Evolutionary conservation across 495 filamentous ascomycete species (phyloP).

Genomic region (Aspergillus bertholletiae): DNA sequence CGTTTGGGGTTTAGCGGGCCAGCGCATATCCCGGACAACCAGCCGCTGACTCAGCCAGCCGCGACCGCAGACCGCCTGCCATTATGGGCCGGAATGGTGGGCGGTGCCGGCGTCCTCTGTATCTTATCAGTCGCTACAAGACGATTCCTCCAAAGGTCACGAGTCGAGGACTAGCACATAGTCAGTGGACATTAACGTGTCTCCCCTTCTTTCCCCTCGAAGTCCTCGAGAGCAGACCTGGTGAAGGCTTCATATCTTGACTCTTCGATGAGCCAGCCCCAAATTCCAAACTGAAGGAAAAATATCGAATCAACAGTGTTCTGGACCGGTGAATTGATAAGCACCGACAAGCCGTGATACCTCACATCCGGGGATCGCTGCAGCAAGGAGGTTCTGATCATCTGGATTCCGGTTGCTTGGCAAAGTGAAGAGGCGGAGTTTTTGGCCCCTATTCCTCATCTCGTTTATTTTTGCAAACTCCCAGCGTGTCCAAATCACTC

Average conservation of each 20-base stretch:
- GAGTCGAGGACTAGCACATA: no score
- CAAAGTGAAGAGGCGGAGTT: neutral
- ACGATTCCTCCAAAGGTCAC: no score
- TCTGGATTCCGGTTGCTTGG: neutral
- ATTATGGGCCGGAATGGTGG: constrained; percentile 4
- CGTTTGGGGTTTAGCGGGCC: constrained; percentile 35
- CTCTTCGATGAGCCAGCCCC: no score
- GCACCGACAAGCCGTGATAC: neutral
- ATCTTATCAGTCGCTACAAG: constrained; percentile 1
- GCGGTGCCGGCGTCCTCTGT: neutral
- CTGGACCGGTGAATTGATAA: neutral
- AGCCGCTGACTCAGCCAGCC: constrained; percentile 23
- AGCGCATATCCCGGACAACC: constrained; percentile 45
- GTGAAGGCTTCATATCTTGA: no score
- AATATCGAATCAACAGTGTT: no score
- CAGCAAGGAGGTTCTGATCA: neutral
- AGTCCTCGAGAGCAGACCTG: no score
- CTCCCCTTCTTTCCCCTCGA: no score
- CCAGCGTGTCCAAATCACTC: neutral
- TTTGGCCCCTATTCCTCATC: neutral
- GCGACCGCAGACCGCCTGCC: constrained; percentile 23
- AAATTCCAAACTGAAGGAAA: no score
- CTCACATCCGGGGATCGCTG: neutral
- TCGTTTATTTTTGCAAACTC: neutral
- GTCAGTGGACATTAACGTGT: no score